Evolutionary conservation across 2,329 filamentous ascomycete genomes (phyloP).

Genomic region (Botrytis squamosa): DNA sequence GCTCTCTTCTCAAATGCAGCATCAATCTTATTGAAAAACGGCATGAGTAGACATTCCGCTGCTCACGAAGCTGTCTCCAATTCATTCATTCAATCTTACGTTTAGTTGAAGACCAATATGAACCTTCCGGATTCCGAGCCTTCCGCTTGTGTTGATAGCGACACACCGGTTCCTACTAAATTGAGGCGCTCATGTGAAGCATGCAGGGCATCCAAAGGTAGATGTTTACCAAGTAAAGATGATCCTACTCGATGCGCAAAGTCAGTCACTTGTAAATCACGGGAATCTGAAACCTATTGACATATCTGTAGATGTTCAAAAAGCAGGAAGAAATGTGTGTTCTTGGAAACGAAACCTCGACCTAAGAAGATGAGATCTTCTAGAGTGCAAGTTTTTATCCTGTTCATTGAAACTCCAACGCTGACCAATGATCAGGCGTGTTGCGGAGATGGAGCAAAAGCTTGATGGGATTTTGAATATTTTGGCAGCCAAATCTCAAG

Average conservation of each 20-base stretch:
- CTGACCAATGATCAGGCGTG: slow-evolving; percentile 30
- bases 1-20: neutral
- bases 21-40: neutral
- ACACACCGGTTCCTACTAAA: slow-evolving; percentile 7
- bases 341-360: slow-evolving; percentile 49
- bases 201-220: slow-evolving; percentile 54
- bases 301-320: slow-evolving; percentile 23
- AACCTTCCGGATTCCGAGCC: neutral
- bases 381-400: slow-evolving; percentile 43
- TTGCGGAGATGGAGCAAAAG: slow-evolving; percentile 40
- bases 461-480: slow-evolving; percentile 32
- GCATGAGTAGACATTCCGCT: neutral
- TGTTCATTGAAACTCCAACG: neutral
- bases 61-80: neutral
- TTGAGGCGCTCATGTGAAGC: slow-evolving; percentile 48
- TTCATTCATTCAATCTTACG: no score
- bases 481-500: slow-evolving; percentile 23
- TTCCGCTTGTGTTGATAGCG: neutral
- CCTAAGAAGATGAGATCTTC: slow-evolving; percentile 49
- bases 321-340: slow-evolving; percentile 40
- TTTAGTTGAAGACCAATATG: neutral
- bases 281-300: slow-evolving; percentile 38
- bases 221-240: slow-evolving; percentile 50
- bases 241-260: slow-evolving; percentile 50
- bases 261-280: slow-evolving; percentile 45